phyloP scores from a whole-genome alignment of 768 basidiomycete species.

The Lactarius tabidus region DNA sequence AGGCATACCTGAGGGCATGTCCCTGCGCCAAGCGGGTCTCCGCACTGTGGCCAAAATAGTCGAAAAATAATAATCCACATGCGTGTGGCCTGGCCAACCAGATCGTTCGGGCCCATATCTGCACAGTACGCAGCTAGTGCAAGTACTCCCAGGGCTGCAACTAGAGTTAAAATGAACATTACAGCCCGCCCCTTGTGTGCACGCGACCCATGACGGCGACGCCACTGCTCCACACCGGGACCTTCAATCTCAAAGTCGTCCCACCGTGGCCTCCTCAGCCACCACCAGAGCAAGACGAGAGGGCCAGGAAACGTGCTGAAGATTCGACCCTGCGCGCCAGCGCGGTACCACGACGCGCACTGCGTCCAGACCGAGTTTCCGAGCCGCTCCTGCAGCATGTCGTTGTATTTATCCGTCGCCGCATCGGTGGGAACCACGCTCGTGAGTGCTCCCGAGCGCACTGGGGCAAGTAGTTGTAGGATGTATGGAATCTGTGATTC shows the following conservation, averaged over 20 bases:
- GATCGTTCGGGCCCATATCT: neutral
- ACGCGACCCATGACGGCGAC: neutral
- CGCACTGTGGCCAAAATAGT: neutral
- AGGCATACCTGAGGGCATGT: neutral
- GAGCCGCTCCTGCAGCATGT: slow-evolving; percentile 12
- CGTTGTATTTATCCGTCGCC: slow-evolving; percentile 22
- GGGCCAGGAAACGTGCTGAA: slow-evolving; percentile 18
- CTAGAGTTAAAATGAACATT: neutral
- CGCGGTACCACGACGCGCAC: slow-evolving; percentile 23
- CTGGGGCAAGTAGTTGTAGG: slow-evolving; percentile 10
- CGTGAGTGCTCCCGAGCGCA: slow-evolving; percentile 10
- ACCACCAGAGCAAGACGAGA: slow-evolving; percentile 21
- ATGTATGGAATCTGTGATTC: slow-evolving; percentile 12
- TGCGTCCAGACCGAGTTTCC: slow-evolving; percentile 14
- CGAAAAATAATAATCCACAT: neutral
- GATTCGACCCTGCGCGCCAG: slow-evolving; percentile 10
- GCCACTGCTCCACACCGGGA: slow-evolving; percentile 5
- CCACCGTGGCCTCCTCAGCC: slow-evolving; percentile 15
- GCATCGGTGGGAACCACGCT: slow-evolving; percentile 14
- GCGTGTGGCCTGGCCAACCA: neutral
- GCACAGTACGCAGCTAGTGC: neutral
- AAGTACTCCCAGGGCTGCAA: neutral
- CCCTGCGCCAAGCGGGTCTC: neutral
- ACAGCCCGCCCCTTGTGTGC: neutral
- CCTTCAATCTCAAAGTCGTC: slow-evolving; percentile 13